phyloP scores from a whole-genome alignment of 169 alveolate species.

The Eimeria mitis region DNA sequence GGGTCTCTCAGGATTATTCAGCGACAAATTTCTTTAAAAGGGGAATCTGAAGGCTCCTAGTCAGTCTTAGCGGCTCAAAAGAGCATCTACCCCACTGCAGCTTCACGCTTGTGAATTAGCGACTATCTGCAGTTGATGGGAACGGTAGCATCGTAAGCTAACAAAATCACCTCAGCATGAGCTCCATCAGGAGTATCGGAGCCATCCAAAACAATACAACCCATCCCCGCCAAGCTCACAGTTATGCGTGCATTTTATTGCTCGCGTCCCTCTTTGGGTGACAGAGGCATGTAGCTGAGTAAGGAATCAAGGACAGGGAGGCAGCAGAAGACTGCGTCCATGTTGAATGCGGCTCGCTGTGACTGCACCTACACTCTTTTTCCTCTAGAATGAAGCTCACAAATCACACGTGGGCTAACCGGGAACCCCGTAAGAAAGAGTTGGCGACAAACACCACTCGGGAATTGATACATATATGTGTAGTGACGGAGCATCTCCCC shows the following conservation, averaged over 20 bases:
- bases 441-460: neutral
- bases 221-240: too few species aligned
- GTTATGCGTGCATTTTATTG: too few species aligned
- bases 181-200: neutral
- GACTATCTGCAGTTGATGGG: neutral
- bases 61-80: neutral
- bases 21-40: neutral
- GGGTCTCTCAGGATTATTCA: neutral
- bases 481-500: neutral
- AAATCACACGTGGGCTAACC: neutral
- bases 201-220: too few species aligned
- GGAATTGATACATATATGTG: neutral
- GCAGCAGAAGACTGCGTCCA: neutral
- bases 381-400: neutral
- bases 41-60: neutral
- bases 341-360: neutral
- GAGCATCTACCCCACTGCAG: neutral
- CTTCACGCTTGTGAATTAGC: neutral
- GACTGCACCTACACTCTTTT: neutral
- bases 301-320: neutral
- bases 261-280: neutral
- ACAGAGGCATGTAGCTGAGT: neutral
- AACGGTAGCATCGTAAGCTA: neutral
- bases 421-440: neutral
- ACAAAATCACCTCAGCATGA: neutral